phyloP scores from a whole-genome alignment of 768 basidiomycete species.

The Tricholoma matsutake region DNA sequence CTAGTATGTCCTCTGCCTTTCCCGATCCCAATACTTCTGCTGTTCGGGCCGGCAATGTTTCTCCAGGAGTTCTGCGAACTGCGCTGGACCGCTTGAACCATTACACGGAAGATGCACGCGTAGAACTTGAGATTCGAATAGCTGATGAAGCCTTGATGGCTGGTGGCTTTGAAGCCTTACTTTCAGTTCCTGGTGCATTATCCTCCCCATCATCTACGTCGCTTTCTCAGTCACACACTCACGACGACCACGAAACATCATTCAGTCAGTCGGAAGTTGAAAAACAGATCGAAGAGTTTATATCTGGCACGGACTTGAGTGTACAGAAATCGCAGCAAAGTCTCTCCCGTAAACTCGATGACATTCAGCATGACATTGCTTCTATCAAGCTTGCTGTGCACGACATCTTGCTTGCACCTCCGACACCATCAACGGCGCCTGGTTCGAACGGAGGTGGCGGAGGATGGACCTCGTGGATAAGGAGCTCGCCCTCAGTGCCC shows the following conservation, averaged over 20 bases:
- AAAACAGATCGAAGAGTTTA: conserved; percentile 51
- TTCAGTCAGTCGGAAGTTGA: conserved; percentile 38
- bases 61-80: conserved; percentile 39
- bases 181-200: conserved; percentile 54
- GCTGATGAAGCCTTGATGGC: conserved; percentile 67
- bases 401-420: conserved; percentile 31
- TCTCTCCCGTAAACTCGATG: conserved; percentile 61
- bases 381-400: conserved; percentile 59
- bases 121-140: conserved; percentile 77
- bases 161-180: conserved; percentile 66
- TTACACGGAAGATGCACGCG: conserved; percentile 74
- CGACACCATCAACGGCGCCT: conserved; percentile 10
- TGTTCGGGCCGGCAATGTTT: conserved; percentile 15
- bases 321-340: conserved; percentile 44
- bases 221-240: conserved; percentile 3
- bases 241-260: conserved; percentile 12
- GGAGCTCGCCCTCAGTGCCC: conserved; percentile 29
- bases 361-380: conserved; percentile 76
- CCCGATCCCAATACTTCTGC: conserved; percentile 14
- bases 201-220: conserved; percentile 6
- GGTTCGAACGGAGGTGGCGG: conserved; percentile 16
- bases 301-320: conserved; percentile 47
- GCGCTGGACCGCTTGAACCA: conserved; percentile 66
- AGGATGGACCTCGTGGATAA: conserved; percentile 59
- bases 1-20: conserved; percentile 21